phyloP scores from a whole-genome alignment of 116 monocot species.

The Papilionanthe hybrid region DNA sequence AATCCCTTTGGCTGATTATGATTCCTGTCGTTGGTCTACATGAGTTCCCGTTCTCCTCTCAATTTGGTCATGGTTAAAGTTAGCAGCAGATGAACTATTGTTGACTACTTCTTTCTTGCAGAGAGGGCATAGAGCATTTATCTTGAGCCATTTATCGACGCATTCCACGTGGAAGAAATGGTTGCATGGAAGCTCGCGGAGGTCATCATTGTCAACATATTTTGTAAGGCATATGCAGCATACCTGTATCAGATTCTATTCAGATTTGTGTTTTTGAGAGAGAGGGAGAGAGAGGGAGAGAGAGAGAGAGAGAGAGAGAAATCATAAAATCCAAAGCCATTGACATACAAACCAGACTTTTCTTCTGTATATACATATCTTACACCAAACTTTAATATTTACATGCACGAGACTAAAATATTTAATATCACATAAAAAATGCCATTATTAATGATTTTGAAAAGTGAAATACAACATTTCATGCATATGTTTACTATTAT shows the following conservation, averaged over 20 bases:
- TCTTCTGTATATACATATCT: too few species aligned
- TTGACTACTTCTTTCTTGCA: slow-evolving; percentile 23
- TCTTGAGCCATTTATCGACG: slow-evolving; percentile 39
- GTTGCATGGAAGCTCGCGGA: slow-evolving; percentile 31
- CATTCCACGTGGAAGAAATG: slow-evolving; percentile 35
- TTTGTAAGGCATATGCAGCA: slow-evolving; percentile 36
- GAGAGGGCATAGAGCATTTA: slow-evolving; percentile 34
- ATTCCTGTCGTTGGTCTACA: neutral
- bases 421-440: too few species aligned
- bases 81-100: neutral
- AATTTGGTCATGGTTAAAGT: neutral
- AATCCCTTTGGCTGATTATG: neutral
- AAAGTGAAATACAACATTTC: too few species aligned
- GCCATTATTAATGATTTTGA: too few species aligned
- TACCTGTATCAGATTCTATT: slow-evolving; percentile 10
- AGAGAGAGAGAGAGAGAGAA: too few species aligned
- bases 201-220: slow-evolving; percentile 25
- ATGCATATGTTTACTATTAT: too few species aligned
- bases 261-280: neutral
- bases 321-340: too few species aligned
- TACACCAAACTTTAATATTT: too few species aligned
- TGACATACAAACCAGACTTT: too few species aligned
- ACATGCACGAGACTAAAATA: too few species aligned
- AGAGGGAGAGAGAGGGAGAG: too few species aligned
- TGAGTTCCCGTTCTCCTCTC: neutral